Percentiles rank a stretch among this genome's conserved stretches.
These are phyloP conservation scores for Chaetomium tenue DNA, from an alignment of 495 filamentous ascomycete species.

Conservation along the genomic window DNA sequence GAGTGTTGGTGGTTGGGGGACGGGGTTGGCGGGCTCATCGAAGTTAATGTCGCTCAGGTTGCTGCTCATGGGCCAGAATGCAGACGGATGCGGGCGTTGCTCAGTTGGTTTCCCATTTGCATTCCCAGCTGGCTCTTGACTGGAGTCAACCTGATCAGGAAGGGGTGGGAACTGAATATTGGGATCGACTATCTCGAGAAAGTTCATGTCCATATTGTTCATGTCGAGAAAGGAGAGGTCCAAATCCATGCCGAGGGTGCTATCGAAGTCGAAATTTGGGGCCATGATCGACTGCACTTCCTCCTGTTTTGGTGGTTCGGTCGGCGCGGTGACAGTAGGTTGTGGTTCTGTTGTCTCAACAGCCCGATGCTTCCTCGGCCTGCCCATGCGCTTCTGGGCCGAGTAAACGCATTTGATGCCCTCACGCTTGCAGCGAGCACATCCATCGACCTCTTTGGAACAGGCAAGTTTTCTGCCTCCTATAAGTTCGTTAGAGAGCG, in stretches of 20 bases:
- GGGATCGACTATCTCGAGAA: constrained; percentile 33
- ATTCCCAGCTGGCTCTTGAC: neutral
- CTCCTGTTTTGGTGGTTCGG: constrained; percentile 3
- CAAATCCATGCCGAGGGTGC: constrained; percentile 31
- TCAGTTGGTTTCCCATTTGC: neutral
- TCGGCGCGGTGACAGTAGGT: neutral
- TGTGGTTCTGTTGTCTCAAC: constrained; percentile 27
- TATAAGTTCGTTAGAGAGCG: constrained; percentile 28
- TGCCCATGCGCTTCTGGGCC: constrained; percentile 60
- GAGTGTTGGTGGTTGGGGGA: neutral
- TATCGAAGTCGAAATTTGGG: constrained; percentile 30
- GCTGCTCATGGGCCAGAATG: constrained; percentile 17
- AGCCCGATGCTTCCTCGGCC: constrained; percentile 56
- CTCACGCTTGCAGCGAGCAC: constrained; percentile 55
- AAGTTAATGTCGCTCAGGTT: constrained; percentile 25
- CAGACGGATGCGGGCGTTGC: neutral
- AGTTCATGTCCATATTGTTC: constrained; percentile 33
- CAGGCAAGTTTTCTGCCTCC: constrained; percentile 61
- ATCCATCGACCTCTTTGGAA: constrained; percentile 56
- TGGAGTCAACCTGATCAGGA: neutral
- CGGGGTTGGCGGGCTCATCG: constrained; percentile 7
- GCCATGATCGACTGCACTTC: constrained; percentile 8
- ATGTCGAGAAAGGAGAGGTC: constrained; percentile 40
- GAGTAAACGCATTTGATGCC: constrained; percentile 58
- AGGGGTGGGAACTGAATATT: constrained; percentile 14